Base-by-base conservation (phyloP, 2,329 filamentous ascomycete species). In the Sporothrix variecibatus region DNA sequence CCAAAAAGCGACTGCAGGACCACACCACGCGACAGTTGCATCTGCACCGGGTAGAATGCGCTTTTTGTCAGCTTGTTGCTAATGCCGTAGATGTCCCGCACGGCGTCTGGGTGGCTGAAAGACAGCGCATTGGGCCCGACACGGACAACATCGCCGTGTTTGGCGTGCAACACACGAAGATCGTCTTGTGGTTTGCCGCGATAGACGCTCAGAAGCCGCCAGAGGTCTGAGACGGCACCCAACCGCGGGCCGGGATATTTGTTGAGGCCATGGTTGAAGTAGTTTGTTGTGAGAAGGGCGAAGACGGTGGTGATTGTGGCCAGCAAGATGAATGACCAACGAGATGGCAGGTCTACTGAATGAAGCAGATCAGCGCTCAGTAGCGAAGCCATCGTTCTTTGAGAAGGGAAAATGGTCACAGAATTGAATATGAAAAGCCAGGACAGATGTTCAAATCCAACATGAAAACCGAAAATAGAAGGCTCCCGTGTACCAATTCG, bases 51-150 rank as follows among this genome's bases (percentile, higher is more conserved):
- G 23, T 75, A 75, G 38, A 75, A 72, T 23, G 34, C 70, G 38
- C 68, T 74, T 68, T 74, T 68, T 26, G 67, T 70, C 49, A 70
- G 67, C 67, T 43, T 56, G 46, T 51, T 51, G 28, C 28, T 11
- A 53, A 95, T 82, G 0, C 93, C 93, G 80, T 95, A 96, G 64
- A 95, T 94, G 11, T 85, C 84, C 81, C 92, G 93, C 77, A 95
- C 84, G 0, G 92, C 92, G 73, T 88, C 88, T 0, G 93, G 92
- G 77, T 93, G 87, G 3, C 91, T 87, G 79, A 95, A 94, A 0
- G 91, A 93, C 0, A 95, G 81, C 0, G 85, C 84, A 75, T 94
- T 94, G 0, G 93, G 93, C 0, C 92, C 93, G 7, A 94, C 81
- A 2, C 93, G 87, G 1, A 95, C 92, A 3, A 95, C 85, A 79